Conservation (phyloP, 2,329 filamentous ascomycete species). For the Claviceps pazoutovae region DNA sequence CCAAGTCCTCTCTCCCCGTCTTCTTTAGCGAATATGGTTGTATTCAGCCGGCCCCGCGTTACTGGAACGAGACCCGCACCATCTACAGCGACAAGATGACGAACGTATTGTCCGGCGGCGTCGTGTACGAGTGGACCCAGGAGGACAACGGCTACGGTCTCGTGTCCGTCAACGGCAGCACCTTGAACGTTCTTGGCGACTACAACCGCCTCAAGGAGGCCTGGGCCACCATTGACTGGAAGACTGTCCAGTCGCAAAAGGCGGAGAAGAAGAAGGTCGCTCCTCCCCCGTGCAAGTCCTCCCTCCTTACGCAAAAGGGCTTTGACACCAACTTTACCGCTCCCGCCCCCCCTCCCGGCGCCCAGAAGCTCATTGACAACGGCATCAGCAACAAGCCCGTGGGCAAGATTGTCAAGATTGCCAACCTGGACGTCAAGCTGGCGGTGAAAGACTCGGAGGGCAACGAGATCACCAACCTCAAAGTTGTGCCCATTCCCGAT, state of each 20-base stretch:
- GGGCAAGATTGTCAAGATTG: slow-evolving; percentile 56
- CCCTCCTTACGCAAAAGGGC: slow-evolving; percentile 50
- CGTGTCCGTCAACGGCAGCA: slow-evolving; percentile 45
- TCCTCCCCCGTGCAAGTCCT: slow-evolving; percentile 49
- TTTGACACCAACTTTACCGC: slow-evolving; percentile 74
- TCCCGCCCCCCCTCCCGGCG: slow-evolving; percentile 52
- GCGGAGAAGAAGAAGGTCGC: slow-evolving; percentile 33
- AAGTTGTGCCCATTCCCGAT: slow-evolving; percentile 31
- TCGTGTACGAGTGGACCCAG: slow-evolving; percentile 71
- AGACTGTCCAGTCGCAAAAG: slow-evolving; percentile 48
- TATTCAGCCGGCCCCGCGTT: slow-evolving; percentile 55
- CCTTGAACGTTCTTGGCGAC: slow-evolving; percentile 45
- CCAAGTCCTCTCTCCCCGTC: slow-evolving; percentile 52
- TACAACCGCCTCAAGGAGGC: slow-evolving; percentile 63
- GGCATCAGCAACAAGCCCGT: slow-evolving; percentile 52
- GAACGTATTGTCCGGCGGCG: slow-evolving; percentile 54
- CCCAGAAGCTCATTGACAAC: slow-evolving; percentile 58
- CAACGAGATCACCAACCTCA: slow-evolving; percentile 28
- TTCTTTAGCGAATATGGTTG: slow-evolving; percentile 78
- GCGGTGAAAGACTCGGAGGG: slow-evolving; percentile 27
- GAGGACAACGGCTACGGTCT: slow-evolving; percentile 55
- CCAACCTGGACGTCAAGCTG: slow-evolving; percentile 43
- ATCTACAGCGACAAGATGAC: slow-evolving; percentile 63
- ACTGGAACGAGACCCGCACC: slow-evolving; percentile 61
- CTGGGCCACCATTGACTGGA: slow-evolving; percentile 62